A percentile compares a stretch with the other conserved stretches of the same genome.
Conservation (phyloP, 169 alveolate species). For the Plasmodium cynomolgi region DNA sequence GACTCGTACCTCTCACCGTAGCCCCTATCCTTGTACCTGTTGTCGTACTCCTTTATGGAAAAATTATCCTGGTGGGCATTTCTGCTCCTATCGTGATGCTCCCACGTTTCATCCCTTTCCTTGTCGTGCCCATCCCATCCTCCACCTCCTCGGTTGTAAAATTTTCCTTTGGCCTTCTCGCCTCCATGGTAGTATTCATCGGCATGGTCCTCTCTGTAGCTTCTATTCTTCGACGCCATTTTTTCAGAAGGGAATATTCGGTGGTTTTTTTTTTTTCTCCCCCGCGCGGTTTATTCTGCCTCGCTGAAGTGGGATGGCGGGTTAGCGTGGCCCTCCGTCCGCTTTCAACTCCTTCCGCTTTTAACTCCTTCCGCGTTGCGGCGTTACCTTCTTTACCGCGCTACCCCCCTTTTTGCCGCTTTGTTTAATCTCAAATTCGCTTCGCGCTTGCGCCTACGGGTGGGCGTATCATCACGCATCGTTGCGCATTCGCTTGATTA, state of each 20-base stretch:
- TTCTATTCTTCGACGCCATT: conserved; percentile 39
- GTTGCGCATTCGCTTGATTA: background rate
- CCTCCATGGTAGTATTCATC: conserved; percentile 13
- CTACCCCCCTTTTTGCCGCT: background rate
- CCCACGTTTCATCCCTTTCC: background rate
- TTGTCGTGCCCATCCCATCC: background rate
- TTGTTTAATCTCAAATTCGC: background rate
- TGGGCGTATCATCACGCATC: background rate
- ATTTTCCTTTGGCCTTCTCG: background rate
- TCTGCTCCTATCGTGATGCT: background rate
- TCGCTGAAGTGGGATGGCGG: background rate
- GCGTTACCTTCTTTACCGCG: background rate
- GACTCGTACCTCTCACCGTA: conserved; percentile 9
- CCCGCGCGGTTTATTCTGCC: background rate
- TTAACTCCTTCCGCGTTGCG: background rate
- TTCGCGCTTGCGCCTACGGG: background rate
- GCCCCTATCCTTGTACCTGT: background rate
- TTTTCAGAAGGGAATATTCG: background rate
- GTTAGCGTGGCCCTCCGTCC: background rate
- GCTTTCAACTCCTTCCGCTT: background rate
- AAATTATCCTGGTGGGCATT: conserved; percentile 5
- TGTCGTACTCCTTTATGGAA: background rate
- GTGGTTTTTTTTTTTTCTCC: background rate
- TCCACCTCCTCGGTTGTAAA: background rate
- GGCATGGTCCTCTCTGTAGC: background rate